These are phyloP conservation scores for Diutina neorugosa DNA, from an alignment of 1,139 yeast species.

Conservation along the genomic window DNA sequence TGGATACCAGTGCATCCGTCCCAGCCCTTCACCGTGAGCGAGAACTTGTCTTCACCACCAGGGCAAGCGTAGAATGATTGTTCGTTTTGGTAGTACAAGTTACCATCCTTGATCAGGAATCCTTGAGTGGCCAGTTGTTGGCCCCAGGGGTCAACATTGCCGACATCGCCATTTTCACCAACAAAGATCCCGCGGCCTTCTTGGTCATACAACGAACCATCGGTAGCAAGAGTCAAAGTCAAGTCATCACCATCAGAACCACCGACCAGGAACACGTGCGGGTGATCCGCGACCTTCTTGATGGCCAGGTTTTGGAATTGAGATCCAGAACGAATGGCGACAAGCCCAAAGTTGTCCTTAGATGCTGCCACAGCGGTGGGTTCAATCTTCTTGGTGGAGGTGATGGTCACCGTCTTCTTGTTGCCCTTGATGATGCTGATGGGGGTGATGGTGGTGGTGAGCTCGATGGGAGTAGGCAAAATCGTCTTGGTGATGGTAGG, in stretches of 20 bases:
- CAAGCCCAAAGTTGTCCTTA: neutral
- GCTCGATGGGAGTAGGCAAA: neutral
- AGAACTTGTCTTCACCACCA: neutral
- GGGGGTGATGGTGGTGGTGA: neutral
- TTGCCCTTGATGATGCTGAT: neutral
- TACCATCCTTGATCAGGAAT: neutral
- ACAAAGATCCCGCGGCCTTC: neutral
- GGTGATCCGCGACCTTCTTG: neutral
- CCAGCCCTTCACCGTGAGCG: neutral
- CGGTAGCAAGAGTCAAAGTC: neutral
- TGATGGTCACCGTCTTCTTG: neutral
- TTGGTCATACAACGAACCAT: neutral
- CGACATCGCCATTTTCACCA: constrained; percentile 3
- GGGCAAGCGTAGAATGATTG: neutral
- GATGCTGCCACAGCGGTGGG: neutral
- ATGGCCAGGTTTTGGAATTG: neutral
- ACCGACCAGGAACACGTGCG: constrained; percentile 1
- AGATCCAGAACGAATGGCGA: neutral
- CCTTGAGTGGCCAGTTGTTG: neutral
- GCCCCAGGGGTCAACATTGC: constrained; percentile 3
- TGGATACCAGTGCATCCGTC: constrained; percentile 2
- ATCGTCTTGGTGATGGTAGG: neutral
- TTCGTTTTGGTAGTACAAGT: neutral
- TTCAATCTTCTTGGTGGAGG: neutral
- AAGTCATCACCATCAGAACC: constrained; percentile 2